These are phyloP conservation scores for Saksenaea vasiformis DNA, from an alignment of 371 early-diverging fungal species.

Conservation along the genomic window DNA sequence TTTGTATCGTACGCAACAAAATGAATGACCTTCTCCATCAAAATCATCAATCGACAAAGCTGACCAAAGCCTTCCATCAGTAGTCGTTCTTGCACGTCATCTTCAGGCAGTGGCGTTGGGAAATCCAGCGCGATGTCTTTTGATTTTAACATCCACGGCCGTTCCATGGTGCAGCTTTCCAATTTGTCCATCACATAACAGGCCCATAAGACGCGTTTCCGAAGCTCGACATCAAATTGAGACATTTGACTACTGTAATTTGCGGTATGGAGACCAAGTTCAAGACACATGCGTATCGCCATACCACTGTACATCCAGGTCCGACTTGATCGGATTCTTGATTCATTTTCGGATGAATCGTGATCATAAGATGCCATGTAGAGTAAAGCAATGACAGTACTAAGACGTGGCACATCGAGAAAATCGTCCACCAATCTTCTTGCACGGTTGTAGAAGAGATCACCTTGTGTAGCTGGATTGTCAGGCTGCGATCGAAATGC, in stretches of 20 bases:
- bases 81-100: conserved; percentile 34
- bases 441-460: conserved; percentile 44
- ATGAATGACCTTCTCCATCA: conserved; percentile 41
- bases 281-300: conserved; percentile 43
- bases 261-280: conserved; percentile 43
- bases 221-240: conserved; percentile 46
- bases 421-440: conserved; percentile 45
- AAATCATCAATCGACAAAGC: conserved; percentile 38
- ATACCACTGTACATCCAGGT: conserved; percentile 49
- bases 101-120: conserved; percentile 44
- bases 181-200: conserved; percentile 53
- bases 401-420: conserved; percentile 46
- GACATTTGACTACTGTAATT: conserved; percentile 49
- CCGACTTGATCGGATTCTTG: conserved; percentile 24
- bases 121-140: conserved; percentile 40
- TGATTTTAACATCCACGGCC: conserved; percentile 45
- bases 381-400: conserved; percentile 49
- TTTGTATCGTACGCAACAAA: conserved; percentile 40
- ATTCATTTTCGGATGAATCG: conserved; percentile 9
- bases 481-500: conserved; percentile 23
- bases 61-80: conserved; percentile 42
- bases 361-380: conserved; percentile 42
- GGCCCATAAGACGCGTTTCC: conserved; percentile 53
- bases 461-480: conserved; percentile 24
- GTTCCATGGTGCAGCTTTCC: conserved; percentile 41